phyloP scores from a whole-genome alignment of 1,139 yeast genomes.

The Kodamaea anthophila region DNA sequence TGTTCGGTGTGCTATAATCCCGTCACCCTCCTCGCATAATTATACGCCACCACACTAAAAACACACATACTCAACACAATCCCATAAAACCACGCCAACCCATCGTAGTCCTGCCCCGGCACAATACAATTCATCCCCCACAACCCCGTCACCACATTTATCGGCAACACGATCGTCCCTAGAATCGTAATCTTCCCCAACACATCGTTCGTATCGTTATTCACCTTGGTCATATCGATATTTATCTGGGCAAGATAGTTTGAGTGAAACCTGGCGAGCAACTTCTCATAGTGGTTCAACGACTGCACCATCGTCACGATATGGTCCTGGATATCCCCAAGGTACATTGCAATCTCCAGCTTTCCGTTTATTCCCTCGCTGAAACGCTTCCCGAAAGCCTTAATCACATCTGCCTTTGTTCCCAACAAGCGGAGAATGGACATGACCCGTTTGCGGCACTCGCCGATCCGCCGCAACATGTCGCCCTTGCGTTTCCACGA shows the following conservation, averaged over 20 bases:
- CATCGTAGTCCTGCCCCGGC: slow-evolving; percentile 80
- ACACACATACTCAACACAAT: slow-evolving; percentile 29
- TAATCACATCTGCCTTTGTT: slow-evolving; percentile 92
- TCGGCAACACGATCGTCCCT: slow-evolving; percentile 91
- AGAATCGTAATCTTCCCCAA: slow-evolving; percentile 87
- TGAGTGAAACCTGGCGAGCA: slow-evolving; percentile 87
- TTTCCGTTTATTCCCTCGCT: slow-evolving; percentile 65
- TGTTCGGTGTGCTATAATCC: slow-evolving; percentile 30
- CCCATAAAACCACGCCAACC: slow-evolving; percentile 73
- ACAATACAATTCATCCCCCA: slow-evolving; percentile 99
- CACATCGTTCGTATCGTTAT: slow-evolving; percentile 94
- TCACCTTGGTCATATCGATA: slow-evolving; percentile 96
- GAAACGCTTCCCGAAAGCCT: slow-evolving; percentile 87
- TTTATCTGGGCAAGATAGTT: slow-evolving; percentile 94
- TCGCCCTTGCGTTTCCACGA: slow-evolving; percentile 93
- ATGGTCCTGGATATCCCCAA: slow-evolving; percentile 85
- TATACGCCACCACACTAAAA: slow-evolving; percentile 38
- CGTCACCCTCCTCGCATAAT: slow-evolving; percentile 39
- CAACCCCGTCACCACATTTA: slow-evolving; percentile 89
- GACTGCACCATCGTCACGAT: slow-evolving; percentile 94
- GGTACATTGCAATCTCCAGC: slow-evolving; percentile 68
- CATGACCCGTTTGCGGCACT: slow-evolving; percentile 92
- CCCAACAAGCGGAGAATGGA: slow-evolving; percentile 77
- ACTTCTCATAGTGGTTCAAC: slow-evolving; percentile 86
- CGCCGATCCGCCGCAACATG: slow-evolving; percentile 91